Evolutionary conservation across 306 rosid genomes (phyloP), one percentile per base, ranked within the genome.

Genomic region (Quercus robur): DNA sequence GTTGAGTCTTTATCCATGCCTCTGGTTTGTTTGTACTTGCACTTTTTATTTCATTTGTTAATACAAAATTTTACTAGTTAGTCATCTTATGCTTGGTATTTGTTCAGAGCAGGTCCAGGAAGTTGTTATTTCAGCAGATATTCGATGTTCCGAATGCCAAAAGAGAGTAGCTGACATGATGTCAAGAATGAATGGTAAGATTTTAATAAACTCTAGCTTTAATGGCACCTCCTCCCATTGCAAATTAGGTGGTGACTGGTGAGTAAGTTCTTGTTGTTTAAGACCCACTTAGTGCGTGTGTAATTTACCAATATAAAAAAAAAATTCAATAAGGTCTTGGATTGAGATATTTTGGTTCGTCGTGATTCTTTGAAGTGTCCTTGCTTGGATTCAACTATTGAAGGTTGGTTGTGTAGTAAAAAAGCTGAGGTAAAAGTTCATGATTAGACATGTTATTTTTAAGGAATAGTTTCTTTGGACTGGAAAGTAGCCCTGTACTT

Each of bases 51-150:
- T 17, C 52, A 17, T 12, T 44, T 71, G 71, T 78, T 52, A 66
- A 0, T 25, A 19, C 44, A 69, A 69, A 63, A 5, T 74, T 41
- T 77, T 1, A 55, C 12, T 56, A 61, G 6, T 41, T 10, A 68
- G 35, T 31, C 31, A 31, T 13, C 21, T 85, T 28, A 73, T 20
- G 66, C 26, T 76, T 68, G 4, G 61, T 74, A 58, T 8, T 28
- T 69, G 33, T 77, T 75, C n/a, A 68, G 26, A 51, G 4, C 91
- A 93, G 97, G 87, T 91, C 58, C 97, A 93, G 68, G 90, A 93
- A 81, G 87, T 93, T 76, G 97, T 93, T 67, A 85, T 93, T 31
- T 84, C 86, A 23, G 94, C 96, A 20, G 94, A 93, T 75, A 79
- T 93, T 73, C 79, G 88, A 44, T 93, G 97, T 59, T 75, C 85